Percentiles rank a stretch among this genome's conserved stretches.
Evolutionary conservation across 2,329 filamentous ascomycete genomes (phyloP).

Genomic region (Aureobasidium leucospermi): DNA sequence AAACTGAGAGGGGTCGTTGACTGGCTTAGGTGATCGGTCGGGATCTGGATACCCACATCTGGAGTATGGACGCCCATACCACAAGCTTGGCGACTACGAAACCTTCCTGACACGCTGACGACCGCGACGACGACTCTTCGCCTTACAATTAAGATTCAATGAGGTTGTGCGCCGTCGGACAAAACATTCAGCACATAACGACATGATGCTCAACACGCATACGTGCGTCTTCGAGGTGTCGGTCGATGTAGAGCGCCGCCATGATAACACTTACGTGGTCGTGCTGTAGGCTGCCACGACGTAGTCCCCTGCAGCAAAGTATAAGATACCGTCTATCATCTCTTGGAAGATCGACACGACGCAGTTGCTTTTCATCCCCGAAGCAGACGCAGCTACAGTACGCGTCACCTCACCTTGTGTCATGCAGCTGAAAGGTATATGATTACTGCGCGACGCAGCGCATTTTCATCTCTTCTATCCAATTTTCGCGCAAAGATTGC

Average conservation of each 20-base stretch:
- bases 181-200: neutral
- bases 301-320: neutral
- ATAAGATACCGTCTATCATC: neutral
- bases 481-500: no score
- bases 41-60: no score
- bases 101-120: neutral
- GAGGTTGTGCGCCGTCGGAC: neutral
- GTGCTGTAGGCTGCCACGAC: neutral
- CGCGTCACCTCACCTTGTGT: neutral
- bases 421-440: neutral
- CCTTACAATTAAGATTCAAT: neutral
- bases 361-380: neutral
- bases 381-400: neutral
- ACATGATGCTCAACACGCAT: neutral
- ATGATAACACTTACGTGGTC: neutral
- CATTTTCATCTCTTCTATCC: no score
- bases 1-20: no score
- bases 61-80: neutral
- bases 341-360: conserved; percentile 7
- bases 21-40: no score
- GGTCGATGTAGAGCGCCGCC: neutral
- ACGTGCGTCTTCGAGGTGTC: neutral
- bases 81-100: neutral
- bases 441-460: neutral
- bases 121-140: neutral